Conservation (phyloP, 108 stramenopile species). For the Discostella stelligeroides region DNA sequence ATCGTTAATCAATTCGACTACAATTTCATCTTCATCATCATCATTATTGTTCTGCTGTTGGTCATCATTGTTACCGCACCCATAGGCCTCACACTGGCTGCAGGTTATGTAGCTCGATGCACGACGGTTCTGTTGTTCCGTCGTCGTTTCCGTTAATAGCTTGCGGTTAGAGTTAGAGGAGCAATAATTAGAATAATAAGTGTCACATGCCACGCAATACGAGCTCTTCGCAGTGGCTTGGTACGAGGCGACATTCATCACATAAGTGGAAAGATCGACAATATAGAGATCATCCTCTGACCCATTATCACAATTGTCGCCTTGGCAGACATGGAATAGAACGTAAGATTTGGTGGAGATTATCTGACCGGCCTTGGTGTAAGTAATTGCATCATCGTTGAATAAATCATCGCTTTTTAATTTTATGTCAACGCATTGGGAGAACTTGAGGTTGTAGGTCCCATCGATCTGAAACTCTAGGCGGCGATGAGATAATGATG, state of each 20-base stretch:
- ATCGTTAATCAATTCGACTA: neutral
- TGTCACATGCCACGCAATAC: conserved; percentile 12
- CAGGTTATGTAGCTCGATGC: conserved; percentile 6
- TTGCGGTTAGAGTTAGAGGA: neutral
- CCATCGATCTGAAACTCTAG: conserved; percentile 19
- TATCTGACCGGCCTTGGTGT: conserved; percentile 31
- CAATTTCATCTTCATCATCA: neutral
- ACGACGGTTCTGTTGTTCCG: neutral
- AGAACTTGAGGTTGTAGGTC: conserved; percentile 35
- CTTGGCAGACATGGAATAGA: conserved; percentile 40
- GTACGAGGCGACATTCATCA: conserved; percentile 14
- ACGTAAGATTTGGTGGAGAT: conserved; percentile 45
- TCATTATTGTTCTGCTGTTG: neutral
- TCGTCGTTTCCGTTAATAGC: neutral
- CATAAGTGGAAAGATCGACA: conserved; percentile 12
- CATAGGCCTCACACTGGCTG: conserved; percentile 6
- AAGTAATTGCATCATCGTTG: conserved; percentile 29
- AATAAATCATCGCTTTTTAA: conserved; percentile 36
- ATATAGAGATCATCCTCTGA: conserved; percentile 20
- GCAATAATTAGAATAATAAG: conserved; percentile 5
- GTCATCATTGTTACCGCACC: neutral
- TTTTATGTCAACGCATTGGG: conserved; percentile 47
- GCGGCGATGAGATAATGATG: conserved; percentile 1
- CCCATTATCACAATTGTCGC: neutral
- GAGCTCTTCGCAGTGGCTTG: conserved; percentile 2